Evolutionary conservation across 306 rosid genomes (phyloP), one percentile per base, ranked within the genome.

Genomic region (Cicer chorassanicum): DNA sequence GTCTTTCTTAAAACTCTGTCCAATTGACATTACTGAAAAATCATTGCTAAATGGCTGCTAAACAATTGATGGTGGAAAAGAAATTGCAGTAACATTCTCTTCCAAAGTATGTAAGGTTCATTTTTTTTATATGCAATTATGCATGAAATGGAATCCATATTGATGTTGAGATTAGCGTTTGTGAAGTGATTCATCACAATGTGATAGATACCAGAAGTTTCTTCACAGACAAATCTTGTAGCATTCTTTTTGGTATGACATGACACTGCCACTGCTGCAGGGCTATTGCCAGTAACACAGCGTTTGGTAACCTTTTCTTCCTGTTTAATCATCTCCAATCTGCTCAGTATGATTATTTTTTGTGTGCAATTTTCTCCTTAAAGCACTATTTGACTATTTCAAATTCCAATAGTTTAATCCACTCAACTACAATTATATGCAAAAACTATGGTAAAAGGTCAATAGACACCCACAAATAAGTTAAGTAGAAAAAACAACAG

Each of bases 61-160:
- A 50, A 50, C 66, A 40, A 56, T 24, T 4, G 19, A 54, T 51
- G 50, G 60, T 16, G 6, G 60, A 46, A 68, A 36, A 77, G 2
- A 36, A 16, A 43, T 45, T 61, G 42, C 63, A 6, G 38, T 36
- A 48, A 77, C 44, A 68, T 12, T 44, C 42, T 42, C 67, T 48
- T 64, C 42, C 11, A 53, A 3, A 21, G 40, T 65, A 54, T 34
- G 38, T 4, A 78, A 10, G 36, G 10, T 72, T 54, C 74, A 64
- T 34, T 71, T 51, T 12, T 21, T 62, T 62, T 40, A 11, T 66
- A 8, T 19, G 10, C 39, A 15, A 21, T 7, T 41, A 53, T 24
- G 73, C 51, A 71, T 41, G 72, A 64, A 54, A 45, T 53, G 15
- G 42, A 12, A 51, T 72, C 19, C 44, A 42, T 9, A 72, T 54